Base-by-base conservation (phyloP, 2,329 filamentous ascomycete species). In the Stachybotrys chartarum region DNA sequence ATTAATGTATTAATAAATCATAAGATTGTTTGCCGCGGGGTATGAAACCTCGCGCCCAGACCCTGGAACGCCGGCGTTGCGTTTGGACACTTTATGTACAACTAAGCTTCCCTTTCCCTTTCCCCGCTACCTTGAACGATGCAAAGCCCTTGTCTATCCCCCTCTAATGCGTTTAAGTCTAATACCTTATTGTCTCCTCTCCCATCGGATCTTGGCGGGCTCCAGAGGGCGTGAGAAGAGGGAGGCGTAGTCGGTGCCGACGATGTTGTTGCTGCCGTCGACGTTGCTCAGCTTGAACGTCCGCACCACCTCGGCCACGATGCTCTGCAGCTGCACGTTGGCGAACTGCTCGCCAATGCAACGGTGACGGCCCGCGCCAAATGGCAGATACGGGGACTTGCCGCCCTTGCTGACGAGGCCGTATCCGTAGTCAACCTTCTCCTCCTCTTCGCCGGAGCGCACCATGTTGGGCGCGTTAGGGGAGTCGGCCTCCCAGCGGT, bases 341-440 rank as follows among this genome's bases (percentile, higher is more conserved):
- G 93, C 93, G 71, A 97, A 97, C 67, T 96, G 91, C 79, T 97
- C 93, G 61, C 93, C 93, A 67, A 97, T 97, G 74, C 93, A 97
- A 61, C 93, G 82, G 74, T 97, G 93, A 62, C 93, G 81, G 47
- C 93, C 93, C 32, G 92, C 93, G 56, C 93, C 93, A 68, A 97
- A 97, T 2, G 93, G 93, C 51, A 97, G 83, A 71, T 97, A 97
- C 0, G 93, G 92, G 53, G 89, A 95, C 57, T 84, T 84, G 14
- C 90, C 87, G 55, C 93, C 93, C 79, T 97, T 96, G 79, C 85
- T 92, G 62, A 97, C 88, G 52, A 96, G 78, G 58, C 93, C 93
- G 72, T 96, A 97, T 39, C 93, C 93, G 70, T 97, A 97, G 70
- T 97, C 93, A 58, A 93, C 82, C 75, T 90, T 91, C 75, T 87